Evolutionary conservation across 352 stramenopile species (phyloP).

Genomic region (Phytophthora pistaciae): DNA sequence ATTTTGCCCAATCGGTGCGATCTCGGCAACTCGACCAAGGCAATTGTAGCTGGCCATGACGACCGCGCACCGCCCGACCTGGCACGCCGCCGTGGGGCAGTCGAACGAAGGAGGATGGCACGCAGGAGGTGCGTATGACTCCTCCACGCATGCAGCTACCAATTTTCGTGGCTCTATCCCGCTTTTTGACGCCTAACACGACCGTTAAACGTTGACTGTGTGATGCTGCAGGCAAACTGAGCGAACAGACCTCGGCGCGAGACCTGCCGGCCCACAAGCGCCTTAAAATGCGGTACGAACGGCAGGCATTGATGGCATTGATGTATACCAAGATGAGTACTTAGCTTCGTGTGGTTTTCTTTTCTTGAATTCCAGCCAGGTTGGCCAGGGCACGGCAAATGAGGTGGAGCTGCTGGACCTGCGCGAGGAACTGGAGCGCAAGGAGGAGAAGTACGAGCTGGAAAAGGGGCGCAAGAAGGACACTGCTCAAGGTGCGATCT

Average conservation of each 20-base stretch:
- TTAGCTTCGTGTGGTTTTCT: neutral
- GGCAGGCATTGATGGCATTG: neutral
- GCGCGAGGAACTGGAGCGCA: slow-evolving; percentile 76
- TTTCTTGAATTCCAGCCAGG: slow-evolving; percentile 53
- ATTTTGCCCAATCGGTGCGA: slow-evolving; percentile 18
- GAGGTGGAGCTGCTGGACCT: slow-evolving; percentile 83
- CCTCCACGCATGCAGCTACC: neutral
- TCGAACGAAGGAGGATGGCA: slow-evolving; percentile 90
- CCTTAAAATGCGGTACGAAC: slow-evolving; percentile 82
- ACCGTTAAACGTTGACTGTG: neutral
- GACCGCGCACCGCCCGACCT: slow-evolving; percentile 88
- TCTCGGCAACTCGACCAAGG: neutral
- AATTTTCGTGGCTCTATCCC: neutral
- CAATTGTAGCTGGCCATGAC: slow-evolving; percentile 53
- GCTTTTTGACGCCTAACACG: slow-evolving; percentile 1
- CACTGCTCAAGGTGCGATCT: slow-evolving; percentile 70
- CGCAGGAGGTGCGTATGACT: slow-evolving; percentile 55
- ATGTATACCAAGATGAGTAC: too few species aligned
- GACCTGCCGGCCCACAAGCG: slow-evolving; percentile 85
- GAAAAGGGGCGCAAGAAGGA: slow-evolving; percentile 82
- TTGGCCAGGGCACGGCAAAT: slow-evolving; percentile 83
- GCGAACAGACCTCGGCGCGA: slow-evolving; percentile 82
- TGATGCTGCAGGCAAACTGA: slow-evolving; percentile 68
- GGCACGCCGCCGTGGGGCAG: slow-evolving; percentile 87
- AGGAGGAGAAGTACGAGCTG: slow-evolving; percentile 77